These are phyloP conservation scores for Iris macrosiphon DNA, from an alignment of 106 monocot species.

Conservation along the genomic window DNA sequence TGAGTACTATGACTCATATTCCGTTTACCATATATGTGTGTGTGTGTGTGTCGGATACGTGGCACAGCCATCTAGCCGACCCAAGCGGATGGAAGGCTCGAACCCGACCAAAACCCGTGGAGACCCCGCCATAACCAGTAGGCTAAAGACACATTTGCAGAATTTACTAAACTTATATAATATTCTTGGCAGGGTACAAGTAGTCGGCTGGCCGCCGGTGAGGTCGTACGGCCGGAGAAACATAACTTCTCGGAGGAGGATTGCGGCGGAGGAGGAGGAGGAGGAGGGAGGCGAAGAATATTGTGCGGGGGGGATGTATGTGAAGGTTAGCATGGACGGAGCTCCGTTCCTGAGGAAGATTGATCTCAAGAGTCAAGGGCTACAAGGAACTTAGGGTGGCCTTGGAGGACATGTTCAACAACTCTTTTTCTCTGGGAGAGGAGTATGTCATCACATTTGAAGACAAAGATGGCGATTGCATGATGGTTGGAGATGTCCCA, in stretches of 20 bases:
- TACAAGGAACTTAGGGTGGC: conserved; percentile 54
- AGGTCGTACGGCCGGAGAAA: conserved; percentile 37
- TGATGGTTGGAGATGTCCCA: conserved; percentile 63
- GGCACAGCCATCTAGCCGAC: too few species aligned
- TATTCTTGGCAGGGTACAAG: conserved; percentile 63
- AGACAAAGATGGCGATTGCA: conserved; percentile 65
- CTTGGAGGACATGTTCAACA: conserved; percentile 57
- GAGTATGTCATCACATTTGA: conserved; percentile 42
- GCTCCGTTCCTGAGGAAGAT: conserved; percentile 79
- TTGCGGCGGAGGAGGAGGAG: not conserved
- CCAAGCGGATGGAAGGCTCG: too few species aligned
- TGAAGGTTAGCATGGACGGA: conserved; percentile 89
- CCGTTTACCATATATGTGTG: too few species aligned
- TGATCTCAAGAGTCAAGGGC: conserved; percentile 43
- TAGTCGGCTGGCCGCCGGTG: conserved; percentile 75
- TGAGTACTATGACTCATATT: too few species aligned
- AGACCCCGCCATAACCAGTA: too few species aligned
- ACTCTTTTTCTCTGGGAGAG: conserved; percentile 14
- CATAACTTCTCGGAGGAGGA: conserved; percentile 20
- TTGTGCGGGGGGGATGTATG: conserved; percentile 15
- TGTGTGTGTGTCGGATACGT: too few species aligned
- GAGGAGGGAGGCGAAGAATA: not conserved
- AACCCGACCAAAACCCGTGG: too few species aligned
- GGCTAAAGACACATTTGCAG: too few species aligned
- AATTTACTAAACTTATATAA: too few species aligned